Evolutionary conservation across 2,329 filamentous ascomycete species (phyloP).

Genomic region (Alternaria conjuncta): DNA sequence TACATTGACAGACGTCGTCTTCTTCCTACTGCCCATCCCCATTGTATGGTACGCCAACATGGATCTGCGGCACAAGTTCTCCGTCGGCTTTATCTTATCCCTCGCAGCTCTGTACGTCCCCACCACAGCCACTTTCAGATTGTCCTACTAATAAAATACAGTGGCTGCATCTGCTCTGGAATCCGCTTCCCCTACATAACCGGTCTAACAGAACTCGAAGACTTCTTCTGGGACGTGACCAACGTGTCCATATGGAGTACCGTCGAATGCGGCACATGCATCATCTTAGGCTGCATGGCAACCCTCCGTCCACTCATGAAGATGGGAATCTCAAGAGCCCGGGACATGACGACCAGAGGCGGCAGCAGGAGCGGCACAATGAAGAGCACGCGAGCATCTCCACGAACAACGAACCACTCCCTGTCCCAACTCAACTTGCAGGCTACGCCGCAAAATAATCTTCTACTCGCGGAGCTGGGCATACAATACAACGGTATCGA

Average conservation of each 20-base stretch:
- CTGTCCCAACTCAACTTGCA: background rate
- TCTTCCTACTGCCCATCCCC: constrained; percentile 48
- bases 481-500: background rate
- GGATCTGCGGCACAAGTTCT: constrained; percentile 59
- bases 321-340: constrained; percentile 3
- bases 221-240: constrained; percentile 55
- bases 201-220: constrained; percentile 49
- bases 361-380: constrained; percentile 5
- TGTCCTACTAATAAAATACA: constrained; percentile 21
- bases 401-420: background rate
- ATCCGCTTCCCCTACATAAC: constrained; percentile 59
- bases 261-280: constrained; percentile 47
- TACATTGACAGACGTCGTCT: constrained; percentile 41
- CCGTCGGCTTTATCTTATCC: constrained; percentile 60
- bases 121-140: background rate
- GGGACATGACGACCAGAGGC: background rate
- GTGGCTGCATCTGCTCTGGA: constrained; percentile 61
- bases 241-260: constrained; percentile 54
- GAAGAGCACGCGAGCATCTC: constrained; percentile 4
- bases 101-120: constrained; percentile 49
- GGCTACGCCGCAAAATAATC: background rate
- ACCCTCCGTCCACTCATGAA: constrained; percentile 58
- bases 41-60: constrained; percentile 65
- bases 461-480: background rate
- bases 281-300: constrained; percentile 58